Evolutionary conservation across 2,329 filamentous ascomycete species (phyloP).

Genomic region (Nemania sp.): DNA sequence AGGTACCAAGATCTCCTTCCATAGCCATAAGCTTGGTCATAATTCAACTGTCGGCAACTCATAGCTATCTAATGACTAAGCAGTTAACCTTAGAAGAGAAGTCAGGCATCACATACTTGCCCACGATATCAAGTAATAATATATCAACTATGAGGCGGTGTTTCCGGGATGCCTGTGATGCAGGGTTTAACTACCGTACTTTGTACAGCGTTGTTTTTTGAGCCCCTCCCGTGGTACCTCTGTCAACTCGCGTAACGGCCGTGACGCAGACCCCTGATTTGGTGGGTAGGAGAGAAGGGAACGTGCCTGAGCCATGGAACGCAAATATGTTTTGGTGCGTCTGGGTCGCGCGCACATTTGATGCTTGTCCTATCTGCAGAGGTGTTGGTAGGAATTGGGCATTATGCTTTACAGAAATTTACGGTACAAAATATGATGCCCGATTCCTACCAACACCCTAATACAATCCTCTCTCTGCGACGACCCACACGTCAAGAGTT

Average conservation of each 20-base stretch:
- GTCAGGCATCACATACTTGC: background rate
- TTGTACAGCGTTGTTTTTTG: slow-evolving; percentile 10
- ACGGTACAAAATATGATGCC: no score
- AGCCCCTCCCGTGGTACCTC: slow-evolving; percentile 12
- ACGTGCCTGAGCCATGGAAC: slow-evolving; percentile 21
- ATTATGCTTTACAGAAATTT: no score
- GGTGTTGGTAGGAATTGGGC: no score
- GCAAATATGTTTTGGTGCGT: slow-evolving; percentile 7
- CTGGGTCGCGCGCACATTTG: no score
- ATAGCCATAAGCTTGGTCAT: background rate
- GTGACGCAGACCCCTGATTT: slow-evolving; percentile 10
- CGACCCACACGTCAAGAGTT: slow-evolving; percentile 9
- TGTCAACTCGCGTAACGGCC: slow-evolving; percentile 19
- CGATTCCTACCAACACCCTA: slow-evolving; percentile 8
- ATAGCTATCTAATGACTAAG: no score
- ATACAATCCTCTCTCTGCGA: slow-evolving; percentile 9
- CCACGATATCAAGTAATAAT: background rate
- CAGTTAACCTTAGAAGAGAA: no score
- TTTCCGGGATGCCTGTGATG: slow-evolving; percentile 7
- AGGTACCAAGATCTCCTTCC: background rate
- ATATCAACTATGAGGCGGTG: slow-evolving; percentile 3
- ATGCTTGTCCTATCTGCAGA: no score
- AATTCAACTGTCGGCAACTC: no score
- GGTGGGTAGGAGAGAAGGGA: slow-evolving; percentile 14
- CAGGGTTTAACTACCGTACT: slow-evolving; percentile 11